Evolutionary conservation across 2,329 filamentous ascomycete species (phyloP), one percentile per base, ranked within the genome.

Genomic region (Xylariaceae sp.): DNA sequence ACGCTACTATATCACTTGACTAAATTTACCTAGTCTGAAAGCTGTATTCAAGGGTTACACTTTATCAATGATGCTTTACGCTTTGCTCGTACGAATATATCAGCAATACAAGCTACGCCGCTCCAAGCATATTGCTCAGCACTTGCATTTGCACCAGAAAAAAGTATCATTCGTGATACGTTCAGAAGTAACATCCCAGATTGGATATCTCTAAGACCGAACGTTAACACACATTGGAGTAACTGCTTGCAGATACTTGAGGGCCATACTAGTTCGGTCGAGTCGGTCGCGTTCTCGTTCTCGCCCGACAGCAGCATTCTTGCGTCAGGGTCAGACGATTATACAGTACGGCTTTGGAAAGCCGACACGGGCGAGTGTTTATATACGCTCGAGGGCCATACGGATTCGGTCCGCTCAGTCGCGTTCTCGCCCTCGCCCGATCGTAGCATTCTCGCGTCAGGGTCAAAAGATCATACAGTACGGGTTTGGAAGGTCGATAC

Each of bases 41-140:
- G 14, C 3, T 48, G 16, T 21, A 7, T 17, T 39, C 11, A 56
- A 17, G 21, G 63, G 6, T 39, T 16, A 12, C 29, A 24, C 6
- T 72, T 66, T 53, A 24, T 70, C 50, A 62, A 46, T 19, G 67
- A 74, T 46, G 56, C 63, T 31, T 56, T 64, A 44, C 67, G 68
- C 37, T 72, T 63, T 60, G 48, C 58, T 26, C 69, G 58, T 7
- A 48, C 62, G 37, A 69, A 55, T 56, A 63, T 40, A 45, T 53
- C 33, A 36, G 46, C 67, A 33, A 70, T 75, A 45, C 53, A 72
- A 48, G 31, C 57, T 8, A 53, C 69, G 3, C 67, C 72, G 26
- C 61, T 69, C n/a, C 73, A 76, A 53, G 36, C 64, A 50, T 76
- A 76, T 59, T 70, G 49, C 47, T 73, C 63, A 44, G 70, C 51